These are phyloP conservation scores for Pseudevernia furfuracea DNA, from an alignment of 495 filamentous ascomycete genomes.

Conservation along the genomic window DNA sequence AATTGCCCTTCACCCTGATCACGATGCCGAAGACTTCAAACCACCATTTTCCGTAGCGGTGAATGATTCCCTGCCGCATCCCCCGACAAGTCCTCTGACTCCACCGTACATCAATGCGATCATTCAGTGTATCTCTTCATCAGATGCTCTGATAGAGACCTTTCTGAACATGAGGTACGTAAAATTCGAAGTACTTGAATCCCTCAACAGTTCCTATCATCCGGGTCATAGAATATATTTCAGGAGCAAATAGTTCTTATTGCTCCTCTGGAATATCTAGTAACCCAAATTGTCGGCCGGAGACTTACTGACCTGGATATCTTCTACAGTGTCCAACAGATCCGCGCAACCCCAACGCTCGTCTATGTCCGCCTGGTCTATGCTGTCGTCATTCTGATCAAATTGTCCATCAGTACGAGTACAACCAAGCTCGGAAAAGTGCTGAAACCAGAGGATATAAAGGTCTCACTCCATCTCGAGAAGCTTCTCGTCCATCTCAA, in stretches of 20 bases:
- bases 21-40: conserved; percentile 32
- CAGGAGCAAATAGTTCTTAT: not conserved
- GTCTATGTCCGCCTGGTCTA: conserved; percentile 32
- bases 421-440: conserved; percentile 31
- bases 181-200: not conserved
- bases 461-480: conserved; percentile 29
- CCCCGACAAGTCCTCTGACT: conserved; percentile 15
- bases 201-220: not conserved
- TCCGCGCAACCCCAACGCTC: conserved; percentile 30
- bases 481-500: conserved; percentile 23
- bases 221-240: not conserved
- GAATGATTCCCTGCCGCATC: conserved; percentile 20
- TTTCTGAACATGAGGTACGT: conserved; percentile 26
- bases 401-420: conserved; percentile 32
- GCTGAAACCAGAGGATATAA: conserved; percentile 28
- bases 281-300: not conserved
- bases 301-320: not conserved
- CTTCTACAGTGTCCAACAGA: conserved; percentile 7
- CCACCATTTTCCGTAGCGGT: conserved; percentile 24
- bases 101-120: conserved; percentile 33
- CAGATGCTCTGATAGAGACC: conserved; percentile 31
- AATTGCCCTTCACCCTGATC: conserved; percentile 33
- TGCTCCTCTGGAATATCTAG: not conserved
- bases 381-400: conserved; percentile 32
- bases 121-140: conserved; percentile 30